These are phyloP conservation scores for Corymbia calophylla DNA, from an alignment of 441 rosid species.

Conservation along the genomic window DNA sequence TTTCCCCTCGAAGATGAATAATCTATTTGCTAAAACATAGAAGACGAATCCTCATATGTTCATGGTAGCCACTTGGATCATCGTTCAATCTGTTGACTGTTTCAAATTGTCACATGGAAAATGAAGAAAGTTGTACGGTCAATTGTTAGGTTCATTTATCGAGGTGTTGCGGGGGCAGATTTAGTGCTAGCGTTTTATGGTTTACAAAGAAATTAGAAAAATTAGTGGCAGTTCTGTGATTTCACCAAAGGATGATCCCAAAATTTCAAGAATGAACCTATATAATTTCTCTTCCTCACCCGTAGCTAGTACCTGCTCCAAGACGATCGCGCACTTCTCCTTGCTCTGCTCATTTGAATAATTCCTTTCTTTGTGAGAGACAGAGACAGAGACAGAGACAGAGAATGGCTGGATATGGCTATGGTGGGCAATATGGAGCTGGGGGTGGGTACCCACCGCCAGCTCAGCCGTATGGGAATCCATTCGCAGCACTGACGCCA, in stretches of 20 bases:
- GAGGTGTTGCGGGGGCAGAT: background rate
- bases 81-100: background rate
- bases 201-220: background rate
- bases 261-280: background rate
- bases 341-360: background rate
- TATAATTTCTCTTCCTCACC: background rate
- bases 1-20: background rate
- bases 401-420: background rate
- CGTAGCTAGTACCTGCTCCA: background rate
- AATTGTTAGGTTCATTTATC: background rate
- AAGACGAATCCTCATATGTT: background rate
- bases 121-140: background rate
- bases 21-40: background rate
- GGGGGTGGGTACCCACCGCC: conserved; percentile 12
- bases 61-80: background rate
- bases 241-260: background rate
- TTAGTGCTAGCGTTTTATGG: background rate
- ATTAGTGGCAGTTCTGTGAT: background rate
- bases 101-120: background rate
- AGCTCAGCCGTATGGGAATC: conserved; percentile 27
- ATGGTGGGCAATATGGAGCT: background rate
- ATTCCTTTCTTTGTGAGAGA: background rate
- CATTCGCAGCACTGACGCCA: conserved; percentile 57
- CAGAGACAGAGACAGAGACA: background rate
- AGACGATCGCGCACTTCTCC: background rate